Conservation (phyloP, 2,329 filamentous ascomycete genomes). For the Talaromyces pinophilus region DNA sequence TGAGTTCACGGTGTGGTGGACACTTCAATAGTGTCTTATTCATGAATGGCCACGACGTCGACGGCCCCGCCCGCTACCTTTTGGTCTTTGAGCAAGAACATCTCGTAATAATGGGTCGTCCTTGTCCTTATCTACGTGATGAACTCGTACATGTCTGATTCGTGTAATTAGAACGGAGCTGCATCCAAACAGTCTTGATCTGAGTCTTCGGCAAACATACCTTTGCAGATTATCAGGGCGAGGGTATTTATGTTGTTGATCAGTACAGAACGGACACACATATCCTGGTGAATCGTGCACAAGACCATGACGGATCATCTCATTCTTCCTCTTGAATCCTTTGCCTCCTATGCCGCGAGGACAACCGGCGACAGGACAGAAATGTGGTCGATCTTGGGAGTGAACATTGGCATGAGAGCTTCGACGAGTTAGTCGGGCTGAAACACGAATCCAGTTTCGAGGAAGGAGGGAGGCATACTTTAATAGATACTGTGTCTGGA, state of each 20-base stretch:
- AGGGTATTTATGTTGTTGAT: slow-evolving; percentile 91
- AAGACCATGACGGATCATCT: slow-evolving; percentile 75
- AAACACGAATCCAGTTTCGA: background rate
- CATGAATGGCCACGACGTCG: slow-evolving; percentile 59
- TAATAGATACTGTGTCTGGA: slow-evolving; percentile 66
- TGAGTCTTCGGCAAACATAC: slow-evolving; percentile 51
- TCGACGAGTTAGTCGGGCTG: slow-evolving; percentile 16
- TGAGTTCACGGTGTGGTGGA: background rate
- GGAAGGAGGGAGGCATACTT: slow-evolving; percentile 51
- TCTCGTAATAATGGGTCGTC: slow-evolving; percentile 79
- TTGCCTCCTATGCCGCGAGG: slow-evolving; percentile 62
- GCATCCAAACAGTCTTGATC: background rate
- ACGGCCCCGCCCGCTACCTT: slow-evolving; percentile 79
- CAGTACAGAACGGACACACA: slow-evolving; percentile 92
- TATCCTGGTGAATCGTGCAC: slow-evolving; percentile 95
- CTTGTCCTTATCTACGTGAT: slow-evolving; percentile 86
- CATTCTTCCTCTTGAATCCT: slow-evolving; percentile 69
- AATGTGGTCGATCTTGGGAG: slow-evolving; percentile 63
- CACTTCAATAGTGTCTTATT: background rate
- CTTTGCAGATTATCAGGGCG: slow-evolving; percentile 93
- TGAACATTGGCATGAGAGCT: slow-evolving; percentile 62
- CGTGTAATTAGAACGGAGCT: slow-evolving; percentile 13
- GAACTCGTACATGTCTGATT: slow-evolving; percentile 86
- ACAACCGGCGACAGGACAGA: slow-evolving; percentile 61
- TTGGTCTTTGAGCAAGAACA: slow-evolving; percentile 80